phyloP scores from a whole-genome alignment of 1,139 yeast species.

The Insectozyma bohioensis region DNA sequence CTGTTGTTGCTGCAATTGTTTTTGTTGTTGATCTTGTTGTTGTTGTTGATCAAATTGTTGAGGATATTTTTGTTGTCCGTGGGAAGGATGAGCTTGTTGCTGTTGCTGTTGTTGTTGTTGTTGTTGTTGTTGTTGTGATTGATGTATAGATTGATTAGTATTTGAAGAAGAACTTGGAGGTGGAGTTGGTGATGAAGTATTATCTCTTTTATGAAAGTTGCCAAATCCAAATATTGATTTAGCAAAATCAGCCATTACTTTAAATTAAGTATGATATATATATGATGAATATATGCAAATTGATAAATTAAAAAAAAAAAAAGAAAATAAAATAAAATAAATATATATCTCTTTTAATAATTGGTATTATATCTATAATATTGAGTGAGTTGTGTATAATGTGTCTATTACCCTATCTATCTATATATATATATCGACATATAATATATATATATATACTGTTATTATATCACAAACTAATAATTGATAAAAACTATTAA shows the following conservation, averaged over 20 bases:
- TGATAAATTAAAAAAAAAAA: not conserved
- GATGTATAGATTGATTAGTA: constrained; percentile 7
- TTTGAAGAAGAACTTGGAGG: constrained; percentile 13
- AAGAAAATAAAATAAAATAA: not conserved
- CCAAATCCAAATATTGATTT: constrained; percentile 61
- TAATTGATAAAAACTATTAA: too few species aligned
- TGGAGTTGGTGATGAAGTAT: constrained; percentile 13
- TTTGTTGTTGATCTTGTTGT: constrained; percentile 6
- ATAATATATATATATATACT: too few species aligned
- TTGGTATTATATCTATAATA: too few species aligned
- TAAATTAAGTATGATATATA: not conserved
- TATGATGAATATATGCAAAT: not conserved
- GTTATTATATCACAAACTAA: too few species aligned
- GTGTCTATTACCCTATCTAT: too few species aligned
- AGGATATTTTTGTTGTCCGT: constrained; percentile 7
- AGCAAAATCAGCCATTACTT: constrained; percentile 64
- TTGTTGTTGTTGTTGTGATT: constrained; percentile 7
- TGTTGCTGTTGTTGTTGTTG: constrained; percentile 12
- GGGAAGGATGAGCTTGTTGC: constrained; percentile 3
- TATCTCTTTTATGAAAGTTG: constrained; percentile 39
- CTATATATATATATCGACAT: too few species aligned
- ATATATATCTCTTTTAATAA: too few species aligned
- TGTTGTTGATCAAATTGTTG: constrained; percentile 7
- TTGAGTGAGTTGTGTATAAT: too few species aligned
- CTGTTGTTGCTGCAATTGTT: constrained; percentile 7